These are phyloP conservation scores for Phaffomyces opuntiae DNA, from an alignment of 805 yeast species.

Conservation along the genomic window DNA sequence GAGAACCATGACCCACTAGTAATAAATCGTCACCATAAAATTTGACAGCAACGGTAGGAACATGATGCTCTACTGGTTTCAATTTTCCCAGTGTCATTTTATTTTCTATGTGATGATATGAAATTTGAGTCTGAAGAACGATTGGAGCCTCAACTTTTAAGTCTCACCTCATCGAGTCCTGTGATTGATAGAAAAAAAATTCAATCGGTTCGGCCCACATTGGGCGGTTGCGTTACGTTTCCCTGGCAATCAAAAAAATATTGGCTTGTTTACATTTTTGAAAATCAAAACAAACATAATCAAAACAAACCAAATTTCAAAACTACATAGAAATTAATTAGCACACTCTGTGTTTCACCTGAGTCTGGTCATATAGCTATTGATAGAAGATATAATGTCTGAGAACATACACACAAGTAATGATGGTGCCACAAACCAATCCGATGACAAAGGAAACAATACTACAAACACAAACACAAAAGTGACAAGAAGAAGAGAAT, in stretches of 20 bases:
- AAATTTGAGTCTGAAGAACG: too few species aligned
- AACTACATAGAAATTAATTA: too few species aligned
- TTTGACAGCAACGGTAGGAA: slow-evolving; percentile 66
- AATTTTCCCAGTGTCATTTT: not conserved
- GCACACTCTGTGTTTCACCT: too few species aligned
- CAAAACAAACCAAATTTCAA: too few species aligned
- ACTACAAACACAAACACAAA: not conserved
- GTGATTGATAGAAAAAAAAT: not conserved
- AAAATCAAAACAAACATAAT: not conserved
- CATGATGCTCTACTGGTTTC: slow-evolving; percentile 34
- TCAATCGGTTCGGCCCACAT: not conserved
- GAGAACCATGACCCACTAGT: slow-evolving; percentile 69
- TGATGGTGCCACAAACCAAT: too few species aligned
- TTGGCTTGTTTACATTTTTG: not conserved
- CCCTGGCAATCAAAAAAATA: not conserved
- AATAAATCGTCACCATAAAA: slow-evolving; percentile 32
- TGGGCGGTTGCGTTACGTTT: not conserved
- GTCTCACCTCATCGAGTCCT: not conserved
- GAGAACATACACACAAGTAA: not conserved
- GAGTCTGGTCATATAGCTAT: too few species aligned
- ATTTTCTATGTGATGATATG: too few species aligned
- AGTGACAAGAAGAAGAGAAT: slow-evolving; percentile 18
- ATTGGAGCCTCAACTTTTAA: too few species aligned
- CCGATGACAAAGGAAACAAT: slow-evolving; percentile 2
- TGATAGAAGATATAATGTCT: not conserved